Evolutionary conservation across 306 rosid species (phyloP).

Genomic region (Vigna hirtella): DNA sequence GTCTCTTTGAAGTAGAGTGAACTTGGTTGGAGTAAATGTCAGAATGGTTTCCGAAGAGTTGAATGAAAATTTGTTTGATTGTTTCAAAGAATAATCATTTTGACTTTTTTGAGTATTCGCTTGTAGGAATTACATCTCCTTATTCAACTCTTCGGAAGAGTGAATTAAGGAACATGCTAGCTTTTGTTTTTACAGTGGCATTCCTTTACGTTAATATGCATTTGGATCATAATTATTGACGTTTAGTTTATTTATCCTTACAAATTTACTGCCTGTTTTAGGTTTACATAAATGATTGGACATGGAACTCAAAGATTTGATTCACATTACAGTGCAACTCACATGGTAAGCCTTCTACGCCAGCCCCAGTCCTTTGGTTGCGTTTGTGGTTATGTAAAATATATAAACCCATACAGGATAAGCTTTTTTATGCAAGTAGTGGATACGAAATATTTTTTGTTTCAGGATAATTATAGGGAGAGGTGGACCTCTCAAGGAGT

Average conservation of each 20-base stretch:
- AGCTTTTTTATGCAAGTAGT: not conserved
- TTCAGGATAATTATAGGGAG: constrained; percentile 41
- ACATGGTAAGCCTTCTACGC: constrained; percentile 45
- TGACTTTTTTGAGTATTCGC: constrained; percentile 10
- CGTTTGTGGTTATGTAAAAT: constrained; percentile 6
- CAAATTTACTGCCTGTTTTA: constrained; percentile 44
- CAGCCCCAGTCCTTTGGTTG: constrained; percentile 15
- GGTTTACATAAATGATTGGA: constrained; percentile 46
- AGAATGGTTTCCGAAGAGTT: not conserved
- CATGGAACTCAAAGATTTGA: constrained; percentile 41
- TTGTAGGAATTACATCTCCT: constrained; percentile 23
- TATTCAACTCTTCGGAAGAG: constrained; percentile 2
- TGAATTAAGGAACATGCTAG: constrained; percentile 23
- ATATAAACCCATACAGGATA: constrained; percentile 3
- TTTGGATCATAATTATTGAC: constrained; percentile 14
- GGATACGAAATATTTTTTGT: not conserved
- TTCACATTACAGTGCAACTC: constrained; percentile 35
- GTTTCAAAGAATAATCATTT: constrained; percentile 14
- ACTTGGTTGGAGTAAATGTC: not conserved
- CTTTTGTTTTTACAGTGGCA: constrained; percentile 9
- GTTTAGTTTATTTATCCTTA: constrained; percentile 39
- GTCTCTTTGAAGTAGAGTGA: not conserved
- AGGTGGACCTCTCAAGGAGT: constrained; percentile 44
- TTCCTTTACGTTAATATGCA: constrained; percentile 3
- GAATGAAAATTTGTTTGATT: not conserved